Evolutionary conservation across 495 filamentous ascomycete species (phyloP).

Genomic region (Neurospora discreta): DNA sequence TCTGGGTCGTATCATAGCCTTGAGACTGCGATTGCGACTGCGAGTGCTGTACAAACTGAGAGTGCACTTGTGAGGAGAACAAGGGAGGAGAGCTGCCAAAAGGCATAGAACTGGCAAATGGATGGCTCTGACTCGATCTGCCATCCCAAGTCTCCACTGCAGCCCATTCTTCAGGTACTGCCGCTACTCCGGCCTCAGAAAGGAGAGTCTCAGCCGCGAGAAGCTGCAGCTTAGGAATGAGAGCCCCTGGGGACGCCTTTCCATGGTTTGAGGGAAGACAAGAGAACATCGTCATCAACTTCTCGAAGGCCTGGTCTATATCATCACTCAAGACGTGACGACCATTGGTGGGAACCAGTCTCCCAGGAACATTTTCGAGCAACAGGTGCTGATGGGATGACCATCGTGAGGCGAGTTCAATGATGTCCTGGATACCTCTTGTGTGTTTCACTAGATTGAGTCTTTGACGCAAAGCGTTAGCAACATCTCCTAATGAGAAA

Average conservation of each 20-base stretch:
- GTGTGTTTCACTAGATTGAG: constrained; percentile 7
- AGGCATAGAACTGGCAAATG: constrained; percentile 1
- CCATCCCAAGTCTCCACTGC: neutral
- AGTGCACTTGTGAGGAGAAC: constrained; percentile 1
- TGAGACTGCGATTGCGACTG: neutral
- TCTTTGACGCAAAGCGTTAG: constrained; percentile 5
- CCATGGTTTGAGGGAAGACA: neutral
- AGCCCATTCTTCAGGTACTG: constrained; percentile 1
- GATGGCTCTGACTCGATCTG: neutral
- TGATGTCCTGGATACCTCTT: neutral
- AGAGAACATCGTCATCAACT: neutral
- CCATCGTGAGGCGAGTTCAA: constrained; percentile 11
- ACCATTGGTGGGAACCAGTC: neutral
- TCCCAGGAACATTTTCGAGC: neutral
- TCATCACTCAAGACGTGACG: neutral
- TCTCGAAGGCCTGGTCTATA: neutral
- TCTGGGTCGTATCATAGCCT: neutral
- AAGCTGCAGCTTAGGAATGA: neutral
- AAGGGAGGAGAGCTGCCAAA: constrained; percentile 13
- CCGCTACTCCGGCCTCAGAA: constrained; percentile 12
- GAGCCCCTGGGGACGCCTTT: neutral
- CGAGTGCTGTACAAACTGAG: neutral
- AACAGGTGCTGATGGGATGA: constrained; percentile 7
- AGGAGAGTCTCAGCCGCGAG: constrained; percentile 17
- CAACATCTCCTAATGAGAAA: neutral